phyloP scores from a whole-genome alignment of 148 eudicot species.

The Cornus suecica region DNA sequence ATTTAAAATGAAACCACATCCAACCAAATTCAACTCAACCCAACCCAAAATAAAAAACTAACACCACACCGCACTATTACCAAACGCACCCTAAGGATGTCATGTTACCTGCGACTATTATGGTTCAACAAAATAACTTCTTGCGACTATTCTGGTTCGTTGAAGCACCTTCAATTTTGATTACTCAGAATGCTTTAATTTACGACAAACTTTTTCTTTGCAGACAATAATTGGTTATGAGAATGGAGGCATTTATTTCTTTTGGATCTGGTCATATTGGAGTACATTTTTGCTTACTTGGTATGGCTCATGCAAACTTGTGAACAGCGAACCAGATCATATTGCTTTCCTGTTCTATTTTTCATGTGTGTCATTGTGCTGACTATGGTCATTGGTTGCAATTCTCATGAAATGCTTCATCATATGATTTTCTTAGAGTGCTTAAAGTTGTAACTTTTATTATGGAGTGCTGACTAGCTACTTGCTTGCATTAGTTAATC shows the following conservation, averaged over 20 bases:
- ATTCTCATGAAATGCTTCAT: not conserved
- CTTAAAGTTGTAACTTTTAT: not conserved
- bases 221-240: constrained; percentile 71
- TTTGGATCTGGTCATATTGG: constrained; percentile 98
- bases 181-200: not conserved
- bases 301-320: constrained; percentile 35
- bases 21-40: too few species aligned
- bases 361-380: not conserved
- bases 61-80: too few species aligned
- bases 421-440: not conserved
- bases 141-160: not conserved
- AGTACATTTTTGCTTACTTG: constrained; percentile 94
- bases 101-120: too few species aligned
- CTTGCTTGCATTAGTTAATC: constrained; percentile 1
- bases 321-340: not conserved
- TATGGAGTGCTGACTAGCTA: not conserved
- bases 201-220: constrained; percentile 12
- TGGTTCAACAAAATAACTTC: not conserved
- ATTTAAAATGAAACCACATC: too few species aligned
- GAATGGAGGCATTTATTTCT: constrained; percentile 74
- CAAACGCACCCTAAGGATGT: too few species aligned
- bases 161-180: not conserved
- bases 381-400: not conserved
- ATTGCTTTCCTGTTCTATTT: not conserved
- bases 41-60: too few species aligned